Evolutionary conservation across 805 yeast genomes (phyloP), one percentile per base, ranked within the genome.

Genomic region (Candida silvatica): DNA sequence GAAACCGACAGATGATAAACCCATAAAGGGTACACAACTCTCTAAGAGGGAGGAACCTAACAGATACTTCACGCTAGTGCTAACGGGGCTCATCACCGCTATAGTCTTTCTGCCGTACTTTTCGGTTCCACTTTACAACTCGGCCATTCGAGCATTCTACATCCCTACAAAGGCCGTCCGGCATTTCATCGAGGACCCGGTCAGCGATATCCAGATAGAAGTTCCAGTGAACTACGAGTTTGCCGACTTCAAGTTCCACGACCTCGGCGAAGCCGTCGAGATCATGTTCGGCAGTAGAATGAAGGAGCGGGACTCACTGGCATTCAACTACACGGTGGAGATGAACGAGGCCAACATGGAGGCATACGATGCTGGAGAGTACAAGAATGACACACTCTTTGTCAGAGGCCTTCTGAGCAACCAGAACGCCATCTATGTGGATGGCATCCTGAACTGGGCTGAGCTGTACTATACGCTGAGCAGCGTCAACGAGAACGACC

Each of bases 191-290:
- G 54, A 56, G 6, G 47, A 63, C 32, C 68, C 66, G 9, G 54
- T 65, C 29, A 44, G 54, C 17, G 78, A 72, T 45, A 40, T 73
- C 2, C 53, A 54, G 17, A 35, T 74, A 28, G 56, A 47, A 3
- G 59, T 72, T 5, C 74, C 74, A 0, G 59, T 71, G 3, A 63
- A 57, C 32, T 44, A 66, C 17, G 53, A 56, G n/a, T 45, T 55
- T 2, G 64, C 65, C 8, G 71, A 70, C 1, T 65, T 75, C 42
- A 54, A 58, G 14, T 77, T 78, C 44, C 88, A 90, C 0, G 95
- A 86, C 51, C 48, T 86, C 15, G 70, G 67, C 2, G 64, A 64
- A 29, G 86, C 81, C 1, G 49, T 69, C 2, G 69, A 70, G 39
- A 46, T 63, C 9, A 72, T 74, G 44, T 47, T 72, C 2, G 61